Evolutionary conservation across 495 filamentous ascomycete species (phyloP).

Genomic region (Talaromyces liani): DNA sequence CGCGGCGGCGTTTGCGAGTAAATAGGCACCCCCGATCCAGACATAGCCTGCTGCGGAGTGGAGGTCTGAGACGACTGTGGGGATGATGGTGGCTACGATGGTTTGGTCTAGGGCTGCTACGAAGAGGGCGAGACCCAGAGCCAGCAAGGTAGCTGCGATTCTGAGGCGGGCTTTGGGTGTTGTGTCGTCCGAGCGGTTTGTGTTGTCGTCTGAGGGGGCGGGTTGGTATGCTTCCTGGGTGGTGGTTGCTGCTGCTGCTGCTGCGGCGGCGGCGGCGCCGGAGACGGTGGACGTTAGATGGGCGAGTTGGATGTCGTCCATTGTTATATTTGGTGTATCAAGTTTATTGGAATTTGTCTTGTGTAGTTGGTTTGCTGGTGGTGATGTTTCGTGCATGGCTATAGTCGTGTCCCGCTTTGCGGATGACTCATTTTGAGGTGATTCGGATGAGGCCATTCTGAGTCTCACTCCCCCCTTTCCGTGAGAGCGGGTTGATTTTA

Average conservation of each 20-base stretch:
- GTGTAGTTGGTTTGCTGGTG: background rate
- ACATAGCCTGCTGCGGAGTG: conserved; percentile 52
- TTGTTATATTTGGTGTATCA: background rate
- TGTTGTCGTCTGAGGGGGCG: conserved; percentile 22
- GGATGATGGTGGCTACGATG: conserved; percentile 55
- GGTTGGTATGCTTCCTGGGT: conserved; percentile 25
- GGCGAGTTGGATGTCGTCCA: conserved; percentile 1
- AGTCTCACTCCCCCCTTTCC: too few relatives aligned
- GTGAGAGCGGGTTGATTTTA: too few relatives aligned
- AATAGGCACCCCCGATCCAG: conserved; percentile 63
- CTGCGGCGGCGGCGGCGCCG: background rate
- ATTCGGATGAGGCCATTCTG: background rate
- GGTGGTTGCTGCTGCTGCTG: background rate
- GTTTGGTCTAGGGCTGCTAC: conserved; percentile 57
- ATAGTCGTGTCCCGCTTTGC: background rate
- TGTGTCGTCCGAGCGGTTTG: background rate
- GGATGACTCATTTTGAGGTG: background rate
- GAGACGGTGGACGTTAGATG: conserved; percentile 1
- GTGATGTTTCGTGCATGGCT: background rate
- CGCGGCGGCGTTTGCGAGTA: conserved; percentile 46
- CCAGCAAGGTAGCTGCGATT: conserved; percentile 19
- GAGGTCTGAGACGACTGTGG: conserved; percentile 49
- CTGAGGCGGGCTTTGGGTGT: conserved; percentile 15
- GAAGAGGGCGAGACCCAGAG: conserved; percentile 31
- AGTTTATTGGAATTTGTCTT: background rate